Base-by-base conservation (phyloP, 1,284 basidiomycete genomes). In the Rhodotorula sp. region DNA sequence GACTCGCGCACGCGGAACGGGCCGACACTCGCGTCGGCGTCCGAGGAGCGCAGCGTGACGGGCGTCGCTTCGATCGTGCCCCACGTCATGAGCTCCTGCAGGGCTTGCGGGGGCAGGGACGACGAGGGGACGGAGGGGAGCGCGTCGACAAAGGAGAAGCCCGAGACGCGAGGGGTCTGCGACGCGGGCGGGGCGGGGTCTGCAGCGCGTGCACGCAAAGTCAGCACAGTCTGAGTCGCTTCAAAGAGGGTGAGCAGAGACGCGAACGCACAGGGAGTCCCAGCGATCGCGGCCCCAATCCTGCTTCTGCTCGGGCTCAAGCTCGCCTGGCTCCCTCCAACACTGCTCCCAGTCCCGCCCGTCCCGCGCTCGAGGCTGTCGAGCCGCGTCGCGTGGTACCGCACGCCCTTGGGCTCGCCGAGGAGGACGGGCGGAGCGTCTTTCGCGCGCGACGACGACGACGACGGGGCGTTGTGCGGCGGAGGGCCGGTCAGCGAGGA, bases 41-140 rank as follows among this genome's bases (percentile, higher is more conserved):
- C 74, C 0, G 86, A 83, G 67, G 87, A 85, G 42, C 90, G 90
- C 49, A 95, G 85, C 16, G 93, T 86, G 59, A 92, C 88, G 13
- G 92, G 93, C 17, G 93, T 96, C 19, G 90, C 89, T 71, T 89
- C 88, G 19, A 96, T 85, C 27, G 91, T 92, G 10, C 93, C 93
- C 91, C 91, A 93, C 14, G 93, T 97, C 90, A 96, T 92, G 27
- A 97, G 86, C 75, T 94, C 89, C 73, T 92, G 92, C 65, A 93
- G 85, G 2, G 90, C 89, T 13, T 82, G 82, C 1, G 90, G 86
- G 0, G 89, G 90, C 46, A 96, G 85, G 74, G 92, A 86, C 8
- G 89, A 87, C 0, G 92, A 89, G 10, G 90, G 90, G 3, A 91
- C 92, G 0, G 92, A 91, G 17, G 93, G 92, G n/a, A 93, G 81